These are phyloP conservation scores for Handroanthus guayacan DNA, from an alignment of 257 asterid species.

Conservation along the genomic window DNA sequence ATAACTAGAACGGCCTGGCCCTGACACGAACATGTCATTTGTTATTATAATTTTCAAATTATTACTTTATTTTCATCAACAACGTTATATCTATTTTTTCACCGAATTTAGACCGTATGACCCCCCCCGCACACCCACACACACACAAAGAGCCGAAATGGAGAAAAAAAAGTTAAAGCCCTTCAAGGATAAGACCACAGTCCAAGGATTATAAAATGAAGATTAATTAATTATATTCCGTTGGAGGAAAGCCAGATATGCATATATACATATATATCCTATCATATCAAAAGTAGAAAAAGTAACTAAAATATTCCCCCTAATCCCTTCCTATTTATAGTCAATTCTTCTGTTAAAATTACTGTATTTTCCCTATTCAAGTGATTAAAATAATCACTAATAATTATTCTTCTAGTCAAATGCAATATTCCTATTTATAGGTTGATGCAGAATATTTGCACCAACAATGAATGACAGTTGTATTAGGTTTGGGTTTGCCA, in stretches of 20 bases:
- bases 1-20: too few species aligned
- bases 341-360: constrained; percentile 29
- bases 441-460: constrained; percentile 27
- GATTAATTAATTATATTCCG: not conserved
- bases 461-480: constrained; percentile 40
- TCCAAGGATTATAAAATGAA: not conserved
- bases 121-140: too few species aligned
- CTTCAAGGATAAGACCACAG: not conserved
- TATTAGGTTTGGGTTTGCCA: constrained; percentile 8
- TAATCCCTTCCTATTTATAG: constrained; percentile 34
- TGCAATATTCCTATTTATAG: constrained; percentile 18
- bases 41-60: too few species aligned
- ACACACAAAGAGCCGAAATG: too few species aligned
- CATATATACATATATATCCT: too few species aligned
- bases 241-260: too few species aligned
- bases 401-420: constrained; percentile 34
- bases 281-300: not conserved
- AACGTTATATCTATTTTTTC: too few species aligned
- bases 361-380: constrained; percentile 22
- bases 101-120: too few species aligned
- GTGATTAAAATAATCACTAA: constrained; percentile 20
- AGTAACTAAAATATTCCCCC: constrained; percentile 1
- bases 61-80: too few species aligned
- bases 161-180: not conserved
- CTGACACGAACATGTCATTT: too few species aligned